Base-by-base conservation (phyloP, 768 basidiomycete species). In the Psilocybe azurescens region DNA sequence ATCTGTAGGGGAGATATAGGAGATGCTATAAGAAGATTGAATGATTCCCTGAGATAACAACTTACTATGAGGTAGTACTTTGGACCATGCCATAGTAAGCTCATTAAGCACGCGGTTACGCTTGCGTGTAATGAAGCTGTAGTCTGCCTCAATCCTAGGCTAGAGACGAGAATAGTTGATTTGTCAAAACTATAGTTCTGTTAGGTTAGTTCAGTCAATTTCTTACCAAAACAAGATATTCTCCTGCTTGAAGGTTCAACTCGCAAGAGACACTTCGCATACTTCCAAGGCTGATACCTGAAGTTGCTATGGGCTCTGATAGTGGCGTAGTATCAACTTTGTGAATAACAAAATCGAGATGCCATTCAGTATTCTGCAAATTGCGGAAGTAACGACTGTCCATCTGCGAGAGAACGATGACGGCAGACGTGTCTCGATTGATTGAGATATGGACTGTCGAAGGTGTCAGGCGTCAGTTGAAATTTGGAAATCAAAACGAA, bases 281-380 rank as follows among this genome's bases (percentile, higher is more conserved):
- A 24, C 24, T 75, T 7, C 72, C 65, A 8, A 75, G 65, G 11
- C 74, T 58, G 0, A 69, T 67, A 3, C 70, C 65, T 6, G 75
- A 73, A 61, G 74, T 70, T 5, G 72, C 74, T 18, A 75, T 59
- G 1, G 71, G 58, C 24, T 74, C 69, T 11, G 67, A 67, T 20
- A 72, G 67, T 0, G 77, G 80, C 57, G 76, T 68, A 39, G 8
- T 39, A 8, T 39, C 38, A 14, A 39, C 14, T 58, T 77, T 79
- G 69, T 77, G 79, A 0, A 84, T 65, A n/a, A 73, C 67, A 60
- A 84, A 83, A 53, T 84, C 81, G 33, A 83, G 73, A 14, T 69
- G 72, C 79, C 79, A 83, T 39, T 63, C 73, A 36, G 66, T 69
- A 5, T 78, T 77, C 0, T 76, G 66, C 32, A 83, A 70, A 41